A percentile compares a stretch with the other conserved stretches of the same genome.
Evolutionary conservation across 129 eudicot genomes (phyloP).

Genomic region (Lactuca sativa): DNA sequence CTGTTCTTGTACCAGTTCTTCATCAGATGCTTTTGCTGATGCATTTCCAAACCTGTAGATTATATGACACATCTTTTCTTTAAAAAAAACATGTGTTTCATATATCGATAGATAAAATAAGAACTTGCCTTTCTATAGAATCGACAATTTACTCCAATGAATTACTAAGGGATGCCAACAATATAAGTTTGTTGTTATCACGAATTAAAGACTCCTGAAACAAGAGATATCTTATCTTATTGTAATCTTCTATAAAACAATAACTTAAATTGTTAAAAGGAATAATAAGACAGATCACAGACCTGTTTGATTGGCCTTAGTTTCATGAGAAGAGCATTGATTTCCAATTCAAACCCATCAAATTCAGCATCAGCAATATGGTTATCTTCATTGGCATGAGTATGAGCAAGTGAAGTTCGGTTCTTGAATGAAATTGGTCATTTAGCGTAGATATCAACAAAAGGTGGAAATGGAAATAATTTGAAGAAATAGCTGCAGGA

Average conservation of each 20-base stretch:
- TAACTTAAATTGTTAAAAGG: neutral
- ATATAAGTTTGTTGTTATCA: constrained; percentile 90
- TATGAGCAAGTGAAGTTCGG: constrained; percentile 55
- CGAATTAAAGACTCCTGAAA: constrained; percentile 90
- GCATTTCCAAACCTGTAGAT: constrained; percentile 71
- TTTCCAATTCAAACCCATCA: constrained; percentile 62
- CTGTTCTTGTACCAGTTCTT: constrained; percentile 32
- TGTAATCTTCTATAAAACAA: constrained; percentile 15
- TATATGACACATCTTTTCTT: neutral
- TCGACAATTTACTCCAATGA: constrained; percentile 97
- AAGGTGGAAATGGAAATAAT: neutral
- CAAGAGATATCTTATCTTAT: neutral
- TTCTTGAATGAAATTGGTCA: too few species aligned
- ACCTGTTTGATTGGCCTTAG: constrained; percentile 98
- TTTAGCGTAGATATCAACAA: neutral
- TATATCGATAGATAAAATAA: neutral
- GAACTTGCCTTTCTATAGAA: constrained; percentile 91
- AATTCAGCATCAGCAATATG: constrained; percentile 53
- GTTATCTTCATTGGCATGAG: constrained; percentile 28
- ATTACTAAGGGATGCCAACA: constrained; percentile 93
- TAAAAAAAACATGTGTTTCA: too few species aligned
- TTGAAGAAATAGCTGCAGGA: neutral
- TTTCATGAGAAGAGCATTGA: constrained; percentile 70
- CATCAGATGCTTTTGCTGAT: constrained; percentile 51
- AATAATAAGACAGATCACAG: neutral